Percentiles rank a stretch among this genome's conserved stretches.
These are phyloP conservation scores for Solanum verrucosum DNA, from an alignment of 257 asterid genomes.

Conservation along the genomic window DNA sequence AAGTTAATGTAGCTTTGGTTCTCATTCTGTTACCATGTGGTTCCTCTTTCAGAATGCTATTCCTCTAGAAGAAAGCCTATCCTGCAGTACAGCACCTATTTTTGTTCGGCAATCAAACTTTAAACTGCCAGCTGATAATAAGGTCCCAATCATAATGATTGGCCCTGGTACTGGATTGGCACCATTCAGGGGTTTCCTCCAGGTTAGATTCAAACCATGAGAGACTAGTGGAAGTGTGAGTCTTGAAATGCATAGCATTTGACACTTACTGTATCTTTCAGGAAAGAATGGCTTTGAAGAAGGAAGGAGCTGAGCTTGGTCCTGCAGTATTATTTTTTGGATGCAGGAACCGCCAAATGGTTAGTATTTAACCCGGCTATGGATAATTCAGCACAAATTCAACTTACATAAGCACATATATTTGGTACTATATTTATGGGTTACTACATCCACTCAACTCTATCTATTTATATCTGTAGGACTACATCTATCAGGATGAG, in stretches of 20 bases:
- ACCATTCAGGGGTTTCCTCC: conserved; percentile 97
- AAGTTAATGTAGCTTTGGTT: background rate
- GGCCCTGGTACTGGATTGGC: conserved; percentile 99
- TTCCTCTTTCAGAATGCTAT: conserved; percentile 55
- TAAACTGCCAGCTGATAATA: conserved; percentile 78
- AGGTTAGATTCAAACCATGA: conserved; percentile 37
- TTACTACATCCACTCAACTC: background rate
- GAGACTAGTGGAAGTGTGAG: background rate
- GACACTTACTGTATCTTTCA: conserved; percentile 20
- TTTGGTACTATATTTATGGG: background rate
- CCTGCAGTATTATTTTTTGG: conserved; percentile 84
- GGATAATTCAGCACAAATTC: background rate
- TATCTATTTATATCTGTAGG: conserved; percentile 34
- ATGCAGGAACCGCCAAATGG: conserved; percentile 91
- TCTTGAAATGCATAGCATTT: background rate
- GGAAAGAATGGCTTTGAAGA: conserved; percentile 95
- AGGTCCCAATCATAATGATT: conserved; percentile 79
- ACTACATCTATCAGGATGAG: conserved; percentile 83
- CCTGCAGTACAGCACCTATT: conserved; percentile 74
- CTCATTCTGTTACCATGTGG: conserved; percentile 5
- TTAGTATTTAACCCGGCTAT: conserved; percentile 13
- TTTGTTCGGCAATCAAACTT: conserved; percentile 88
- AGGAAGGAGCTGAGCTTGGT: conserved; percentile 83
- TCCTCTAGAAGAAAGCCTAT: conserved; percentile 57
- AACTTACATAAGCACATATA: background rate